Conservation (phyloP, 768 basidiomycete genomes). For the Asterophora parasitica region DNA sequence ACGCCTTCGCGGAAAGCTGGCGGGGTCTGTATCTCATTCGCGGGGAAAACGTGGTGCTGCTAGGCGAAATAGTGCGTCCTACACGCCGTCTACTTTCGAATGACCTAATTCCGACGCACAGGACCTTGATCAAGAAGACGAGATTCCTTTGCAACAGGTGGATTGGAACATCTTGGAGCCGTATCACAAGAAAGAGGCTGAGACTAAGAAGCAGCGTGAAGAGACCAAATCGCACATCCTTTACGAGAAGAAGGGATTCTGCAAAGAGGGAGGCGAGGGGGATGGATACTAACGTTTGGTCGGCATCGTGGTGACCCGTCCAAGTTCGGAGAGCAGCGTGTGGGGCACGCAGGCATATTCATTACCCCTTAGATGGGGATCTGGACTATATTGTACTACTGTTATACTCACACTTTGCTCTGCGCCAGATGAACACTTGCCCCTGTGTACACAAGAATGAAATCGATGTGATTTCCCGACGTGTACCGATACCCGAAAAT, state of each 20-base stretch:
- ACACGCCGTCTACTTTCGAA: not conserved
- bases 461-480: slow-evolving; percentile 12
- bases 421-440: not conserved
- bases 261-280: slow-evolving; percentile 93
- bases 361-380: slow-evolving; percentile 15
- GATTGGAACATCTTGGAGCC: slow-evolving; percentile 67
- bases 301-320: not conserved
- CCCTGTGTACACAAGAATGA: slow-evolving; percentile 1
- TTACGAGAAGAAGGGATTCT: slow-evolving; percentile 83
- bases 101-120: slow-evolving; percentile 25
- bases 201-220: slow-evolving; percentile 74
- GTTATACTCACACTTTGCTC: slow-evolving; percentile 16
- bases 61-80: slow-evolving; percentile 87
- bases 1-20: slow-evolving; percentile 83
- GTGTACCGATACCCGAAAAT: not conserved
- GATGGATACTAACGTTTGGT: slow-evolving; percentile 74
- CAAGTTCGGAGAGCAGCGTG: not conserved
- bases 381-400: slow-evolving; percentile 17
- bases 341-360: slow-evolving; percentile 19
- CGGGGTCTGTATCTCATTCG: slow-evolving; percentile 91
- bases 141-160: slow-evolving; percentile 71
- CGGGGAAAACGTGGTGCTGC: slow-evolving; percentile 95
- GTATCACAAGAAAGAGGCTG: slow-evolving; percentile 69
- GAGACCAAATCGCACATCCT: slow-evolving; percentile 79
- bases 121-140: slow-evolving; percentile 93